Conservation (phyloP, 345 rosid species). For the Excoecaria cochinchinensis region DNA sequence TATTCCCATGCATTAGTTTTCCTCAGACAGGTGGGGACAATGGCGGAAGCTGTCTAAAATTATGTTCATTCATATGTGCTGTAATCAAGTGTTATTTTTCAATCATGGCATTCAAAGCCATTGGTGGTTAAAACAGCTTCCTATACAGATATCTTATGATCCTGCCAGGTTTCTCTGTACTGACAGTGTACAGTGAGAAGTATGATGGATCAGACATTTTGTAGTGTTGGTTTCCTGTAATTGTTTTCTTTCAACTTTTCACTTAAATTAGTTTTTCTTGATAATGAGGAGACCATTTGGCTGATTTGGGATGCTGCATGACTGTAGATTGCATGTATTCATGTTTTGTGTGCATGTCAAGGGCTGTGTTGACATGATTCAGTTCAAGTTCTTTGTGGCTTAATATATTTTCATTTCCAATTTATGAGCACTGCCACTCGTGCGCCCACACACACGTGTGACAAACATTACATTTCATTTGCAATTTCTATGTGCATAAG, state of each 20-base stretch:
- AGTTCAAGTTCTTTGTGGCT: background rate
- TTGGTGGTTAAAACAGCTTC: conserved; percentile 62
- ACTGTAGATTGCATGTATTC: background rate
- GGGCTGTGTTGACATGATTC: background rate
- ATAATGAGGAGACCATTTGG: background rate
- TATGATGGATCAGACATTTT: conserved; percentile 84
- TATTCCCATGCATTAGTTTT: background rate
- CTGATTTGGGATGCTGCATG: background rate
- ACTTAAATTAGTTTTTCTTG: background rate
- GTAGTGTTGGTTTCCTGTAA: background rate
- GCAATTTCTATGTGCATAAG: background rate
- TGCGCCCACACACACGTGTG: no score
- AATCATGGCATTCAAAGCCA: conserved; percentile 66
- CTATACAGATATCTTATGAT: conserved; percentile 53
- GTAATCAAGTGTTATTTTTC: conserved; percentile 13
- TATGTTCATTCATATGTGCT: conserved; percentile 8
- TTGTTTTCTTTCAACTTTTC: background rate
- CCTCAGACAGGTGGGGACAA: background rate
- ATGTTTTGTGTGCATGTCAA: background rate
- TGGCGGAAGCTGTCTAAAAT: conserved; percentile 34
- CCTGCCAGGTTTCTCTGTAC: conserved; percentile 98
- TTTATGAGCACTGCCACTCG: background rate
- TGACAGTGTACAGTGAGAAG: conserved; percentile 99
- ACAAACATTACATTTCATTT: background rate
- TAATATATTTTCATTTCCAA: background rate